Evolutionary conservation across 2,329 filamentous ascomycete genomes (phyloP).

Genomic region (Aspergillaceae sp.): DNA sequence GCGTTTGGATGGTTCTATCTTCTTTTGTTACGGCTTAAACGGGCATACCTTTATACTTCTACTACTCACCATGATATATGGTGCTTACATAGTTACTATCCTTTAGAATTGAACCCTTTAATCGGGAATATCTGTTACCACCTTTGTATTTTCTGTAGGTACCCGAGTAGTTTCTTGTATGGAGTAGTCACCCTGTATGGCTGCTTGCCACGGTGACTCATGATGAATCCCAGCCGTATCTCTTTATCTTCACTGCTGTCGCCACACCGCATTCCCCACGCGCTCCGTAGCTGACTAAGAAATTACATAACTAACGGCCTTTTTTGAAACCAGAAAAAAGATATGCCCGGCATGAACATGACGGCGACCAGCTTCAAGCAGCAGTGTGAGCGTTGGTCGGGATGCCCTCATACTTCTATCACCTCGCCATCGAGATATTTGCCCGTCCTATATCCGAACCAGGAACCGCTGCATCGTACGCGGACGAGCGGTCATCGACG

Average conservation of each 20-base stretch:
- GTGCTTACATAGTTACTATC: conserved; percentile 13
- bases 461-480: conserved; percentile 2
- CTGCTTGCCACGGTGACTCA: background rate
- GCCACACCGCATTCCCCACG: conserved; percentile 1
- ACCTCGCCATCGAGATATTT: conserved; percentile 53
- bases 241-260: background rate
- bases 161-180: background rate
- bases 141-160: background rate
- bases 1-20: conserved; percentile 29
- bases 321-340: background rate
- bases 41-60: conserved; percentile 12
- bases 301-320: conserved; percentile 1
- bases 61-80: conserved; percentile 10
- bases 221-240: no score
- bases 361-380: no score
- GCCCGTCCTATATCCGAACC: conserved; percentile 21
- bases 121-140: background rate
- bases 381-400: conserved; percentile 25
- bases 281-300: conserved; percentile 4
- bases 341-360: no score
- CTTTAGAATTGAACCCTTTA: conserved; percentile 2
- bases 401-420: conserved; percentile 57
- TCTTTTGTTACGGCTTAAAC: conserved; percentile 7
- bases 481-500: conserved; percentile 8
- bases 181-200: background rate